Conservation (phyloP, 352 stramenopile genomes). For the Pythium aristosporum region DNA sequence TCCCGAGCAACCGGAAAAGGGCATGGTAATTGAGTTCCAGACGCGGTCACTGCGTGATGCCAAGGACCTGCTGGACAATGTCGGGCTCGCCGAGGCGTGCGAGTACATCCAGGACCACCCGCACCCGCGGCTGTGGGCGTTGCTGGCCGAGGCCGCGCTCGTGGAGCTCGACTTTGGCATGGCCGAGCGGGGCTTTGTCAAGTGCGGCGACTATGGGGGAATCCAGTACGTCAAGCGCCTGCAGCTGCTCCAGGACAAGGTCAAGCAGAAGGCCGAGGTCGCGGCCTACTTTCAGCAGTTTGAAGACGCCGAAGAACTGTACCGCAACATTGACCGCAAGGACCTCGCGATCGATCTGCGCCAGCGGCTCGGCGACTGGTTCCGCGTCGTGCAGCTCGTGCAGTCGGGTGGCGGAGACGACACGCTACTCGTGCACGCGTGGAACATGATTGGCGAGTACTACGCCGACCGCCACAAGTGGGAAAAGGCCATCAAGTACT, state of each 20-base stretch:
- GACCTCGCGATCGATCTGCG: constrained; percentile 92
- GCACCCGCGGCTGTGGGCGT: constrained; percentile 84
- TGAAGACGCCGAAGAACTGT: constrained; percentile 90
- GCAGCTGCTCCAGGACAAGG: constrained; percentile 82
- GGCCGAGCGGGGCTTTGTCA: constrained; percentile 91
- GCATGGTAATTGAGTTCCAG: constrained; percentile 87
- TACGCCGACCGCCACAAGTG: constrained; percentile 91
- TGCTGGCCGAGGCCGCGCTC: constrained; percentile 88
- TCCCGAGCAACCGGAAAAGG: constrained; percentile 73
- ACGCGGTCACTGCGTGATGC: constrained; percentile 86
- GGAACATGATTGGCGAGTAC: constrained; percentile 91
- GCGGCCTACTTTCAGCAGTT: constrained; percentile 90
- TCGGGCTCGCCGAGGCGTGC: constrained; percentile 71
- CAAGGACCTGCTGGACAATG: constrained; percentile 83
- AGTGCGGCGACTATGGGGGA: constrained; percentile 89
- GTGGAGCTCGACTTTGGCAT: constrained; percentile 91
- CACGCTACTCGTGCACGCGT: constrained; percentile 75
- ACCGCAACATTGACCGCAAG: constrained; percentile 94
- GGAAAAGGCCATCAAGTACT: constrained; percentile 93
- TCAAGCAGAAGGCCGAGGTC: constrained; percentile 92
- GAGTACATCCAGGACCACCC: constrained; percentile 86
- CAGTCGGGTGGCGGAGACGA: constrained; percentile 81
- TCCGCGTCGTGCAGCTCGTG: constrained; percentile 86
- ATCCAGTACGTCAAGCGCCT: constrained; percentile 93
- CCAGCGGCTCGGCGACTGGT: constrained; percentile 90